phyloP scores from a whole-genome alignment of 1,284 basidiomycete genomes.

The Malassezia psittaci region DNA sequence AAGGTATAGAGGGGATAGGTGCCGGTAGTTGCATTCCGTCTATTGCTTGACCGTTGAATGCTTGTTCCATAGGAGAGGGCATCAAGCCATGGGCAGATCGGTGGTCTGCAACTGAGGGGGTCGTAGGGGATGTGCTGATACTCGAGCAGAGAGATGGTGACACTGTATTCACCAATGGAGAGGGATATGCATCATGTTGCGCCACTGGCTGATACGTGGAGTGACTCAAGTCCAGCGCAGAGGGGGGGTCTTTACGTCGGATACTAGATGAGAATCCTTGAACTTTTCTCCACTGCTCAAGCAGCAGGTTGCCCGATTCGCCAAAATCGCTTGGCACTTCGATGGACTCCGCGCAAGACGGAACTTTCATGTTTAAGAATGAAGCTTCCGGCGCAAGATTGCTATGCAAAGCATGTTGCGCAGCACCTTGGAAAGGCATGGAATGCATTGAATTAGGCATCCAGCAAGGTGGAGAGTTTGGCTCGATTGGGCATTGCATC shows the following conservation, averaged over 20 bases:
- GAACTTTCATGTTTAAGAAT: too few relatives aligned
- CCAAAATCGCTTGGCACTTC: not conserved
- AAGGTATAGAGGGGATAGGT: not conserved
- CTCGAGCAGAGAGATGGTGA: not conserved
- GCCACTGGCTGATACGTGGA: not conserved
- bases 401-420: too few relatives aligned
- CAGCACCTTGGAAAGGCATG: too few relatives aligned
- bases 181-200: not conserved
- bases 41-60: not conserved
- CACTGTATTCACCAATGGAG: not conserved
- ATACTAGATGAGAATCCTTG: slow-evolving; percentile 10
- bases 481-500: too few relatives aligned
- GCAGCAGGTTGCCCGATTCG: not conserved
- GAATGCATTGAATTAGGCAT: too few relatives aligned
- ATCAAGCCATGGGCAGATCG: not conserved
- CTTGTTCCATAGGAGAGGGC: not conserved
- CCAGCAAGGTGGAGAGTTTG: too few relatives aligned
- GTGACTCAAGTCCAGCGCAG: slow-evolving; percentile 2
- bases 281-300: slow-evolving; percentile 9
- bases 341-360: too few relatives aligned
- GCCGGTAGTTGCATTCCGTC: not conserved
- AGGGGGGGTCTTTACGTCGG: slow-evolving; percentile 7
- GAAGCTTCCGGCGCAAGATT: too few relatives aligned
- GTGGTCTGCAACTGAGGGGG: not conserved
- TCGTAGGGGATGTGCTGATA: slow-evolving; percentile 1